A percentile compares a stretch with the other conserved stretches of the same genome.
phyloP scores from a whole-genome alignment of 2,329 filamentous ascomycete genomes.

The Byssochlamys sp. region DNA sequence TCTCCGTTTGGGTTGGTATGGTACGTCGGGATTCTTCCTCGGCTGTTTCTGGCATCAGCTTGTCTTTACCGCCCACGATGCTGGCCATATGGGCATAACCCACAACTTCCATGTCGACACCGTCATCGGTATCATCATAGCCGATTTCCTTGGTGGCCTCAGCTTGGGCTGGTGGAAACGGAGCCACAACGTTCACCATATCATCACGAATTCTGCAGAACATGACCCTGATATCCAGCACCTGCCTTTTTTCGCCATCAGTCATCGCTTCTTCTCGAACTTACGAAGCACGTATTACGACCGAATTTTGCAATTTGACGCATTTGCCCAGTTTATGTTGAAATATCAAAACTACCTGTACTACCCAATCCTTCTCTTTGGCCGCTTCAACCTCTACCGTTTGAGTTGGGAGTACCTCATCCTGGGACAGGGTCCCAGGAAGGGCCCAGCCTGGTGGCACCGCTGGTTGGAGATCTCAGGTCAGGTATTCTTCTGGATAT shows the following conservation, averaged over 20 bases:
- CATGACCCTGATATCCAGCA: conserved; percentile 94
- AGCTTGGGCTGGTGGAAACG: conserved; percentile 96
- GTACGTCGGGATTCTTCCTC: conserved; percentile 55
- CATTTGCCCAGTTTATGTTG: conserved; percentile 59
- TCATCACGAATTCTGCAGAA: conserved; percentile 88
- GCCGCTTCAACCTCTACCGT: conserved; percentile 77
- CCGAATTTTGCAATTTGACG: conserved; percentile 67
- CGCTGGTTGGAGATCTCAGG: conserved; percentile 69
- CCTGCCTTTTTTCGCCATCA: conserved; percentile 79
- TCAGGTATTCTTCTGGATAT: conserved; percentile 71
- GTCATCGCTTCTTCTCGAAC: conserved; percentile 65
- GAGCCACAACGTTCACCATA: conserved; percentile 92
- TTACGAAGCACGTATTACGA: conserved; percentile 77
- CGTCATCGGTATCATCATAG: conserved; percentile 78
- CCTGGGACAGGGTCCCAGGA: conserved; percentile 58
- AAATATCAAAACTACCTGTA: conserved; percentile 73
- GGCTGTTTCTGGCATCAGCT: conserved; percentile 1
- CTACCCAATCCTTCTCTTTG: conserved; percentile 70
- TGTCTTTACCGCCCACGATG: conserved; percentile 44
- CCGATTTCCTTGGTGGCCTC: conserved; percentile 78
- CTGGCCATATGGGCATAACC: conserved; percentile 94
- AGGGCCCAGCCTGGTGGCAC: conserved; percentile 74
- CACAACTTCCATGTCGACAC: conserved; percentile 77
- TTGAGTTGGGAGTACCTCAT: conserved; percentile 72
- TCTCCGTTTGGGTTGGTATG: conserved; percentile 57